These are phyloP conservation scores for Pleurozium schreberi DNA, from an alignment of 225 moss, liverwort and hornwort species.

Conservation along the genomic window DNA sequence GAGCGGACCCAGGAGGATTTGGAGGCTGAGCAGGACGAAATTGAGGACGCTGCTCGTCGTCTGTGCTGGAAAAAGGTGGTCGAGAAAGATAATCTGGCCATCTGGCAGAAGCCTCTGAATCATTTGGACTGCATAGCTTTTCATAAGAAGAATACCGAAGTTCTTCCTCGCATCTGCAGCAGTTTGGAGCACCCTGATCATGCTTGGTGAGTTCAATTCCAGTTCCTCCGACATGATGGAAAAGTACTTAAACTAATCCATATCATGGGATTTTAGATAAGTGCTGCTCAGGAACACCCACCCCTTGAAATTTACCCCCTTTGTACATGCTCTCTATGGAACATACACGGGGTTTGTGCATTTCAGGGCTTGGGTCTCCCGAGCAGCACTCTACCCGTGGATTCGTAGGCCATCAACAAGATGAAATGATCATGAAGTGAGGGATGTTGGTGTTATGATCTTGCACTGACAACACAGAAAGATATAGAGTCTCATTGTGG, in stretches of 20 bases:
- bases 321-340: neutral
- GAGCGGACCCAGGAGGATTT: conserved; percentile 59
- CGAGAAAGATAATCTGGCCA: conserved; percentile 86
- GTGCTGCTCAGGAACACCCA: neutral
- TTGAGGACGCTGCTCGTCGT: conserved; percentile 60
- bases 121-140: conserved; percentile 44
- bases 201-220: conserved; percentile 46
- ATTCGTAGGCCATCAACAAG: neutral
- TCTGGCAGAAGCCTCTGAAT: conserved; percentile 85
- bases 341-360: neutral
- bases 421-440: neutral
- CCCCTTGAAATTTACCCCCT: neutral
- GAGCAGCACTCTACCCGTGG: neutral
- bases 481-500: neutral
- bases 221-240: neutral
- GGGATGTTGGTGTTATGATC: neutral
- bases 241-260: neutral
- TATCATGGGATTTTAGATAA: neutral
- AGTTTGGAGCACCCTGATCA: conserved; percentile 59
- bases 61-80: conserved; percentile 76
- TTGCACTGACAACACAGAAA: neutral
- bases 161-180: conserved; percentile 61
- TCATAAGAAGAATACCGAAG: conserved; percentile 25
- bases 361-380: neutral
- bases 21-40: conserved; percentile 57